Base-by-base conservation (phyloP, 2,329 filamentous ascomycete genomes). In the Hymenoscyphus fructigenus region DNA sequence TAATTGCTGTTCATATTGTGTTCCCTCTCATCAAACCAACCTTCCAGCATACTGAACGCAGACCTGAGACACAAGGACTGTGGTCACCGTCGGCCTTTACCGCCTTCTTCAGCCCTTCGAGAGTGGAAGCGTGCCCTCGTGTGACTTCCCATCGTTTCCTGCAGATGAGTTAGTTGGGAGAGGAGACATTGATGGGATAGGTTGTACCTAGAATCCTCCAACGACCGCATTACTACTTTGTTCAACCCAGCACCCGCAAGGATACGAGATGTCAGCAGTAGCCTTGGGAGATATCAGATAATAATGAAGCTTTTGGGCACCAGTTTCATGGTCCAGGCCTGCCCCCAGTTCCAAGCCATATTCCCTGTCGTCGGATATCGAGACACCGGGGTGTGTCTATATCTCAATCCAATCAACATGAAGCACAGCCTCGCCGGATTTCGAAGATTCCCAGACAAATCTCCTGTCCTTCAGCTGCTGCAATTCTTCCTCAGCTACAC, bases 41-140 rank as follows among this genome's bases (percentile, higher is more conserved):
- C 86, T 97, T 97, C 94, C 94, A 98, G 78, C 91, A 96, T 44
- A 96, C 84, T 2, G 94, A 97, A 63, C 93, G 88, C 69, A 93
- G 86, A 15, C 92, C 92, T 57, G 87, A 82, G 61, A 88, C 79
- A 75, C 90, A 92, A 59, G 89, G 87, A 72, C 84, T 90, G 12
- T 77, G 77, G 17, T 83, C 76, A 20, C 84, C 84, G 71, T 87
- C 84, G 68, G 84, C 79, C 75, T 83, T 86, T 61, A 91, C 83
- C n/a, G 87, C 86, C 68, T 82, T 82, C 77, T 85, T 87, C 63
- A 93, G 80, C 66, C 88, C 84, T n/a, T 79, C 78, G 65, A 90
- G 79, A 72, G 82, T 85, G 62, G 81, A 79, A 70, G 84, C 83
- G 73, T 86, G 80, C 70, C 79, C 80, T 73, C 87, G 83, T 44